Percentiles rank a stretch among this genome's conserved stretches.
Conservation (phyloP, 345 rosid species). For the Salix dunnii region DNA sequence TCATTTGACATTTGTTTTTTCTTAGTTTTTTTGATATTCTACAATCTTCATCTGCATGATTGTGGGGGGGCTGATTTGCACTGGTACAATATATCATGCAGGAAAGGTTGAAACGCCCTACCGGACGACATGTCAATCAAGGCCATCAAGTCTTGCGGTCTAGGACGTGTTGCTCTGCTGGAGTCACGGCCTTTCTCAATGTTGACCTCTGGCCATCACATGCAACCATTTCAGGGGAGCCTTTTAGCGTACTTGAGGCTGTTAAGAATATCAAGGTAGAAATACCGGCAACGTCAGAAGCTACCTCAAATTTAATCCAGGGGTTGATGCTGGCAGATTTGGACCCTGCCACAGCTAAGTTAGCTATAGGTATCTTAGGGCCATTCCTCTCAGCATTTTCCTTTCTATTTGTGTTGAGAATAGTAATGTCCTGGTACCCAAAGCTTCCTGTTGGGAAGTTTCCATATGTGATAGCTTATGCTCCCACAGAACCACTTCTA, state of each 20-base stretch:
- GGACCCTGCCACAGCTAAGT: slow-evolving; percentile 73
- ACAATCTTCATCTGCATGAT: not conserved
- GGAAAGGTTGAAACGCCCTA: slow-evolving; percentile 18
- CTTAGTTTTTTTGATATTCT: too few species aligned
- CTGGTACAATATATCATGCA: not conserved
- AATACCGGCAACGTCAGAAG: slow-evolving; percentile 1
- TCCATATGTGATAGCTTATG: slow-evolving; percentile 80
- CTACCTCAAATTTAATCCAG: slow-evolving; percentile 20
- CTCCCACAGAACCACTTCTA: slow-evolving; percentile 87
- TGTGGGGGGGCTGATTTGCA: not conserved
- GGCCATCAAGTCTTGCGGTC: not conserved
- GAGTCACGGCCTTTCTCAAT: slow-evolving; percentile 8
- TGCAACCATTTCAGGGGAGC: not conserved
- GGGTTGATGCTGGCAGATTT: slow-evolving; percentile 48
- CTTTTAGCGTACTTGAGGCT: not conserved
- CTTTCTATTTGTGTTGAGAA: slow-evolving; percentile 67
- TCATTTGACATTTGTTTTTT: not conserved
- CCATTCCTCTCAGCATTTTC: slow-evolving; percentile 69
- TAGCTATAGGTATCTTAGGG: slow-evolving; percentile 61
- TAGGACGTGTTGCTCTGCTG: slow-evolving; percentile 4
- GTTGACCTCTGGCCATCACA: slow-evolving; percentile 6
- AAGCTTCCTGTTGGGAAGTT: slow-evolving; percentile 79
- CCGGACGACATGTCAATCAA: slow-evolving; percentile 6
- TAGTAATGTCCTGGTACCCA: slow-evolving; percentile 96
- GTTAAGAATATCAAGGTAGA: not conserved